Base-by-base conservation (phyloP, 1,139 yeast genomes). In the Taphrina deformans region DNA sequence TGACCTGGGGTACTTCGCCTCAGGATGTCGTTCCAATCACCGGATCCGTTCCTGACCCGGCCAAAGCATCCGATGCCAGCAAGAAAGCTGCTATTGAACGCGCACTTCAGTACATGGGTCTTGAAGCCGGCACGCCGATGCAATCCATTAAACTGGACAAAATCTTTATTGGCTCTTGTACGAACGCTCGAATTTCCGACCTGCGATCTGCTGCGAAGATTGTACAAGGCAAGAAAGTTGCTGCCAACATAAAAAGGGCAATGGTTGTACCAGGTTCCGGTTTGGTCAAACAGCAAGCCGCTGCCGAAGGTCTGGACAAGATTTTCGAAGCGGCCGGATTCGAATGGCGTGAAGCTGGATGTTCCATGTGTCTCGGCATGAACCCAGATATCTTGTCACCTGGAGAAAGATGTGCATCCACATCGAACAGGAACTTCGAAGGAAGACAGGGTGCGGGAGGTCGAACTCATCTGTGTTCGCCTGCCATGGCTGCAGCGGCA, bases 401-500 rank as follows among this genome's bases (percentile, higher is more conserved):
- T 55, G 84, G 88, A 75, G 99, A 93, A 78, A 86, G 99, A 79
- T 93, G 99, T 80, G 99, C 99, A 4, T 92, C 98, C 24, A 93
- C 99, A 33, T 92, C 98, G 31, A 93, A 93, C 82, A 88, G 99
- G 83, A 93, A 93, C 80, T 93, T 93, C 76, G 97, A 93, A 79
- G 99, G 99, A 73, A 93, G 99, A 79, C 99, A 93, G 81, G 99
- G 99, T 79, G 96, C 97, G 62, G 80, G 79, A 67, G 90, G 97
- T n/a, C 85, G 99, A 80, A 93, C 98, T 24, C 99, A 93, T 75
- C 83, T 93, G 75, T 90, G 92, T 96, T 90, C 97, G 16, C 99
- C 99, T 41, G 96, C 96, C 38, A 93, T 93, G 99, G 98, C 99
- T 58, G 99, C 99, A 24, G 97, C 97, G 41, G 98, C 99, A 35